These are phyloP conservation scores for Mercurialis annua DNA, from an alignment of 345 rosid genomes.

Conservation along the genomic window DNA sequence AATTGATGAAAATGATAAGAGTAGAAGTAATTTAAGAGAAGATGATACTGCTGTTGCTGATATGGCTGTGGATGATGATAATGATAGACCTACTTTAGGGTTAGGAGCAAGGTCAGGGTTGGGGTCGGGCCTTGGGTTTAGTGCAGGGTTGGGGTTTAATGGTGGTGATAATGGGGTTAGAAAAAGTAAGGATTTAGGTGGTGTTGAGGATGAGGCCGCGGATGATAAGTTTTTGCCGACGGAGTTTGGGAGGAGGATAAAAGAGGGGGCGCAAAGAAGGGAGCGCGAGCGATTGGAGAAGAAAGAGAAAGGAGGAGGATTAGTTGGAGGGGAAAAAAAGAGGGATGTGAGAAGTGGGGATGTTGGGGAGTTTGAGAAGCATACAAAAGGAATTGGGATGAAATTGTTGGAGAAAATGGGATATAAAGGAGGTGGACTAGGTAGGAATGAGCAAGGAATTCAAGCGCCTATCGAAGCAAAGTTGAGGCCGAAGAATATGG, in stretches of 20 bases:
- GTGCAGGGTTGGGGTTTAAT: conserved; percentile 17
- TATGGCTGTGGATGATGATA: conserved; percentile 30
- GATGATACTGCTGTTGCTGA: conserved; percentile 28
- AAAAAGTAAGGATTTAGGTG: conserved; percentile 23
- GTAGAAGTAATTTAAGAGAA: conserved; percentile 33
- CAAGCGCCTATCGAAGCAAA: conserved; percentile 77
- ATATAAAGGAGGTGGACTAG: conserved; percentile 83
- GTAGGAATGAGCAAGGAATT: conserved; percentile 85
- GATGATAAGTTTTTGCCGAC: conserved; percentile 54
- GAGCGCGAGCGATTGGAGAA: conserved; percentile 60
- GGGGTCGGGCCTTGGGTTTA: conserved; percentile 28
- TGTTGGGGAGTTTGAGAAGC: conserved; percentile 69
- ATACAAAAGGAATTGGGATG: conserved; percentile 79
- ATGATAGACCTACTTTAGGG: conserved; percentile 46
- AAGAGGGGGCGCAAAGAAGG: conserved; percentile 68
- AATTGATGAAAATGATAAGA: conserved; percentile 33
- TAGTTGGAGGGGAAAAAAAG: conserved; percentile 38
- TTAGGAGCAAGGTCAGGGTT: conserved; percentile 34
- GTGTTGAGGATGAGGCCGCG: conserved; percentile 15
- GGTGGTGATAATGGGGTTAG: conserved; percentile 16
- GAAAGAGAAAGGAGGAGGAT: conserved; percentile 44
- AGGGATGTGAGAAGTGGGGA: conserved; percentile 41
- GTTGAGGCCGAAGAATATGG: conserved; percentile 90
- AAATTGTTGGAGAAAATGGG: conserved; percentile 91
- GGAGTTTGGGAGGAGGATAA: conserved; percentile 67